Base-by-base conservation (phyloP, 345 rosid genomes). In the Isatis tinctoria region DNA sequence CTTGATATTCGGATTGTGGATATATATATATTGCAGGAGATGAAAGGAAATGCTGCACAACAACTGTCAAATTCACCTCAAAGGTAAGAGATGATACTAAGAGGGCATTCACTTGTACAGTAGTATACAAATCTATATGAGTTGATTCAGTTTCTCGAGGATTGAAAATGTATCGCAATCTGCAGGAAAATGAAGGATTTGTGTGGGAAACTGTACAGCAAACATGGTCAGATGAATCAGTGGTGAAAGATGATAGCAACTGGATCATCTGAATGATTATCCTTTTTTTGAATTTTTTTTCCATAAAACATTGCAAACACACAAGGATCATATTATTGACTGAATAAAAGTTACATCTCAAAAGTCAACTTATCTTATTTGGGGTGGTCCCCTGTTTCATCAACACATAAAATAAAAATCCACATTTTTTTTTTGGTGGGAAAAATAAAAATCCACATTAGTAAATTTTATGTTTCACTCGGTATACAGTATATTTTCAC, bases 201-300 rank as follows among this genome's bases (percentile, higher is more conserved):
- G 80, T 74, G 27, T 89, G 84, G 66, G 60, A 85, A 80, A 85
- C 84, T 65, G 64, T 93, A 72, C 85, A 89, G 61, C 87, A 90
- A 79, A 87, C 83, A 49, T 93, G 97, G 98, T 73, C 85, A 4
- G 88, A 79, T 60, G 86, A 83, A 74, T 73, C 74, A 14, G 83
- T 57, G 63, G 82, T 72, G 10, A 80, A 84, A 59, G 85, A 85
- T 78, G 76, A 64, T 30, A 78, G 82, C 20, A 30, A 81, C 53
- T 87, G 90, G 88, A 58, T 81, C 65, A 67, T 79, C 62, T 77
- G 33, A 41, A 35, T 18, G 32, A 9, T 10, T 20, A 48, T 73
- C 41, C 16, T 20, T 16, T 28, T 16, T 41, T 11, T 27, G 47
- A 8, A 10, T 0, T 35, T 9, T 10, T 60, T 7, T 27, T n/a